Conservation (phyloP, 495 filamentous ascomycete species). For the Corynascus novoguineensis region DNA sequence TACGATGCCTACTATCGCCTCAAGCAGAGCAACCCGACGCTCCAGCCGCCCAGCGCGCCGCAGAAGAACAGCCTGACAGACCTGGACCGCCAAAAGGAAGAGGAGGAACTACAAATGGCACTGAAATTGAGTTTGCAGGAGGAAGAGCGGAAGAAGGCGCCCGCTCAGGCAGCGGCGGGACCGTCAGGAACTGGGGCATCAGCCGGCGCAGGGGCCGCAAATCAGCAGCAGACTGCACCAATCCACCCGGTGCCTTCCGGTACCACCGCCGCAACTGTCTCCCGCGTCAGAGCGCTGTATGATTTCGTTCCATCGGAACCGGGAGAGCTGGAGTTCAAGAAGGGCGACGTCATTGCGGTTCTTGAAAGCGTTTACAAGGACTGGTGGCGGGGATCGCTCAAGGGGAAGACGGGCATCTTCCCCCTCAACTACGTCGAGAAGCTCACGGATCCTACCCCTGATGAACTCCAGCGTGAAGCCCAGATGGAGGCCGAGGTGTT, state of each 20-base stretch:
- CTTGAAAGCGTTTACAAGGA: constrained; percentile 97
- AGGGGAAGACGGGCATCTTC: constrained; percentile 95
- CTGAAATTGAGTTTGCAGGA: constrained; percentile 88
- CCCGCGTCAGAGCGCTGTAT: constrained; percentile 85
- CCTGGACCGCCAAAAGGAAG: constrained; percentile 86
- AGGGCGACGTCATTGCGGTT: constrained; percentile 95
- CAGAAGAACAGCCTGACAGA: constrained; percentile 87
- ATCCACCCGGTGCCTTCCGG: constrained; percentile 41
- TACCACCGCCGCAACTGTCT: constrained; percentile 96
- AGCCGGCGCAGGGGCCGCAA: constrained; percentile 1
- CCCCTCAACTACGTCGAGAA: constrained; percentile 99
- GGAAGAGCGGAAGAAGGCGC: constrained; percentile 50
- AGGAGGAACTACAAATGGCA: constrained; percentile 96
- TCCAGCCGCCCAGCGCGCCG: constrained; percentile 88
- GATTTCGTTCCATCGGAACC: constrained; percentile 93
- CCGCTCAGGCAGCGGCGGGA: constrained; percentile 26
- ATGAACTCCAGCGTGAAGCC: constrained; percentile 91
- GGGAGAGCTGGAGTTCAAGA: constrained; percentile 91
- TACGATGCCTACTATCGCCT: constrained; percentile 87
- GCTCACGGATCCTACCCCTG: constrained; percentile 84
- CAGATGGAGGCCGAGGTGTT: constrained; percentile 98
- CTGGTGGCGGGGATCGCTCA: constrained; percentile 96
- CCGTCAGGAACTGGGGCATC: constrained; percentile 31
- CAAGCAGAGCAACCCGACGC: constrained; percentile 77
- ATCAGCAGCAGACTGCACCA: constrained; percentile 33